phyloP scores from a whole-genome alignment of 176 grass and related monocot species.

The Zea luxurians region DNA sequence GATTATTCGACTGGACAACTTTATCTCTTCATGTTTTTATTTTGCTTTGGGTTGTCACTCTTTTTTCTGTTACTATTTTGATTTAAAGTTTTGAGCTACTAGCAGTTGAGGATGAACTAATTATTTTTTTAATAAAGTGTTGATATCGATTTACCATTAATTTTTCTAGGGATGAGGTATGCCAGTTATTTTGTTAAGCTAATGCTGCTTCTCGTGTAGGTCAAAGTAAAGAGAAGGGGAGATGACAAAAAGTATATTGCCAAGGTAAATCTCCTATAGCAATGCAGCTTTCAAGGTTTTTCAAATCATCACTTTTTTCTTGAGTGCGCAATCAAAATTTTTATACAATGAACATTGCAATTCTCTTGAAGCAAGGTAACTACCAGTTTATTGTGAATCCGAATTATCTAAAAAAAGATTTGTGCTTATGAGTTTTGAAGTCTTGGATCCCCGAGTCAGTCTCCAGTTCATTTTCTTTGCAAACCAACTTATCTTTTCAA shows the following conservation, averaged over 20 bases:
- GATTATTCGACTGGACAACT: constrained; percentile 23
- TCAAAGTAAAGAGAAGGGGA: constrained; percentile 97
- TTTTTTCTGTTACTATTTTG: not conserved
- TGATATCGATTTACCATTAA: not conserved
- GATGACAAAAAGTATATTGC: constrained; percentile 96
- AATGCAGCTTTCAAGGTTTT: constrained; percentile 3
- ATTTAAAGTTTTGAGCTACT: constrained; percentile 10
- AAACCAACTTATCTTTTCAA: constrained; percentile 9
- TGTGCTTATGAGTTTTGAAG: constrained; percentile 7
- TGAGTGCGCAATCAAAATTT: not conserved
- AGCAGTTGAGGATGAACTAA: not conserved
- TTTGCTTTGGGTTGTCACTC: not conserved
- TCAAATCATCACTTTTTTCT: not conserved
- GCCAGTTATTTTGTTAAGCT: constrained; percentile 25
- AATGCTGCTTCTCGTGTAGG: constrained; percentile 40
- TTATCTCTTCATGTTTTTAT: too few species aligned
- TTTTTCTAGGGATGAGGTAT: constrained; percentile 25
- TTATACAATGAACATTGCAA: not conserved
- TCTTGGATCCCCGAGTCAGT: not conserved
- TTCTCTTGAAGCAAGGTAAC: not conserved
- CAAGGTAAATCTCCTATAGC: constrained; percentile 60
- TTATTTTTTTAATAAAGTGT: not conserved
- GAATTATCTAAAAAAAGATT: constrained; percentile 19
- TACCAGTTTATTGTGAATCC: constrained; percentile 21
- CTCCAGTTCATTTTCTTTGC: constrained; percentile 6